These are phyloP conservation scores for Citeromyces matritensis DNA, from an alignment of 805 yeast genomes.

Conservation along the genomic window DNA sequence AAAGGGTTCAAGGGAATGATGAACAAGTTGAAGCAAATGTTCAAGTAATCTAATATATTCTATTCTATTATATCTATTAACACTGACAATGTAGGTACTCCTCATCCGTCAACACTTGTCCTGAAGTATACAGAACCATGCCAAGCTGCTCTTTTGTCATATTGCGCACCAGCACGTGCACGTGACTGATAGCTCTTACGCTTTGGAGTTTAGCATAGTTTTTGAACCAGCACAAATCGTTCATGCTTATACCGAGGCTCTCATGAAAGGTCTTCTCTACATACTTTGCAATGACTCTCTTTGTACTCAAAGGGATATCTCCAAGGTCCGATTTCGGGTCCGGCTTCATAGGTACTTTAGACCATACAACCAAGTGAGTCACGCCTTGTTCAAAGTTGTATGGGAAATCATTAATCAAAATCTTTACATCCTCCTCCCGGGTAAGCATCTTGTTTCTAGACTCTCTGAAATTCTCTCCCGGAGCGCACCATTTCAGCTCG, in stretches of 20 bases:
- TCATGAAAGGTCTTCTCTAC: conserved; percentile 33
- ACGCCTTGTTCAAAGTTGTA: conserved; percentile 39
- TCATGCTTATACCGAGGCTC: conserved; percentile 20
- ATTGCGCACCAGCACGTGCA: conserved; percentile 48
- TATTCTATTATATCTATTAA: too few relatives aligned
- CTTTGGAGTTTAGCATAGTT: conserved; percentile 62
- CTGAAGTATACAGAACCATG: too few relatives aligned
- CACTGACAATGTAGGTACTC: too few relatives aligned
- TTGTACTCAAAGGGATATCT: conserved; percentile 27
- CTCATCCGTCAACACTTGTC: too few relatives aligned
- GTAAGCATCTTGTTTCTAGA: too few relatives aligned
- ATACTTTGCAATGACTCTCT: conserved; percentile 24
- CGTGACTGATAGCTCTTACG: conserved; percentile 48
- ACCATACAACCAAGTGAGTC: conserved; percentile 53
- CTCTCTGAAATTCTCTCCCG: too few relatives aligned
- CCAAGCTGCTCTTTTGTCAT: conserved; percentile 10
- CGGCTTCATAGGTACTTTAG: conserved; percentile 36
- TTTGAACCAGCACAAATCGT: conserved; percentile 47
- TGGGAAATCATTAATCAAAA: conserved; percentile 41
- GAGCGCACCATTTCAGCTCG: conserved; percentile 1
- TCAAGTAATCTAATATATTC: too few relatives aligned
- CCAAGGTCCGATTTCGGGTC: conserved; percentile 36
- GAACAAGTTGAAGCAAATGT: too few relatives aligned
- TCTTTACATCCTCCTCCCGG: too few relatives aligned
- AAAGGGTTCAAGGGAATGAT: too few relatives aligned